Conservation (phyloP, 805 yeast species). For the Blastobotrys chiropterorum region DNA sequence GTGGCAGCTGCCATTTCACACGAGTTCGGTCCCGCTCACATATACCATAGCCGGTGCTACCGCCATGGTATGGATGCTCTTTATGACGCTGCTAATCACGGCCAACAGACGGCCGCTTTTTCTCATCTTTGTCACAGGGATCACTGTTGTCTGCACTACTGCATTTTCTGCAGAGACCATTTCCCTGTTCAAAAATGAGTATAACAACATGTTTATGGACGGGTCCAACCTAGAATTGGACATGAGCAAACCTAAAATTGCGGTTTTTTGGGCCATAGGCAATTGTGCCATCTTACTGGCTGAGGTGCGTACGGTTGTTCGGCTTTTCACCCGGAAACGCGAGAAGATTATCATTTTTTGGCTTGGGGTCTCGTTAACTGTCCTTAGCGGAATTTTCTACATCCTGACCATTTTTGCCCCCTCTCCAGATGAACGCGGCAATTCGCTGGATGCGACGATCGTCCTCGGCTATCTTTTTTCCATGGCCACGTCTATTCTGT, state of each 20-base stretch:
- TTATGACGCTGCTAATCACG: constrained; percentile 10
- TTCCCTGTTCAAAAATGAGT: background rate
- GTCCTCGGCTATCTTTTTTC: constrained; percentile 22
- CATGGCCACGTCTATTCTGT: constrained; percentile 19
- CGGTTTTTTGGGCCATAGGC: constrained; percentile 7
- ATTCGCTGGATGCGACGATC: constrained; percentile 17
- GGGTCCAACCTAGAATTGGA: constrained; percentile 8
- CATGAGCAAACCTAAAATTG: background rate
- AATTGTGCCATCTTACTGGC: constrained; percentile 10
- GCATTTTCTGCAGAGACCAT: constrained; percentile 3
- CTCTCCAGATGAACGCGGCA: constrained; percentile 10
- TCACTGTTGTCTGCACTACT: constrained; percentile 10
- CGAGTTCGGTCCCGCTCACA: constrained; percentile 1
- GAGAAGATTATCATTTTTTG: constrained; percentile 15
- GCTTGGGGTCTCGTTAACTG: constrained; percentile 13
- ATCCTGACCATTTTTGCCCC: constrained; percentile 11
- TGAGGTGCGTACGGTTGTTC: constrained; percentile 15
- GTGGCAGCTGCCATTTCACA: background rate
- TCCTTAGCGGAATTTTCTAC: constrained; percentile 9
- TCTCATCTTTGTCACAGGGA: constrained; percentile 3
- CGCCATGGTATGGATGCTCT: constrained; percentile 10
- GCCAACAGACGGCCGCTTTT: constrained; percentile 11
- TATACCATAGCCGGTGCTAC: constrained; percentile 9
- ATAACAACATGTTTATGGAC: constrained; percentile 2
- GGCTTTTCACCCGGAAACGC: constrained; percentile 17